Base-by-base conservation (phyloP, 2,329 filamentous ascomycete genomes). In the Cladosporium sp. region DNA sequence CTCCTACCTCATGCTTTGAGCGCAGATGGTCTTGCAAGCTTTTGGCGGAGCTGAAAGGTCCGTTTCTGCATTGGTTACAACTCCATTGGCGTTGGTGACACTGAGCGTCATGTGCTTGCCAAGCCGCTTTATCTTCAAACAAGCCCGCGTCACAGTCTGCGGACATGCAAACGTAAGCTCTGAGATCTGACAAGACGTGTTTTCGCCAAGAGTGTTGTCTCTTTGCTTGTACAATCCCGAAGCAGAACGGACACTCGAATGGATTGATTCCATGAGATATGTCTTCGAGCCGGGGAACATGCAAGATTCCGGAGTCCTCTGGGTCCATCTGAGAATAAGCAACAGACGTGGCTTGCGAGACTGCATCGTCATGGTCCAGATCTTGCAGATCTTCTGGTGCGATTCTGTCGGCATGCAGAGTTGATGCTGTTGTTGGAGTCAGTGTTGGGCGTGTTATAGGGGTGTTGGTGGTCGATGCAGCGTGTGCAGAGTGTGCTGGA, bases 241-340 rank as follows among this genome's bases (percentile, higher is more conserved):
- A 71, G 61, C 73, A 74, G 52, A 72, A 70, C 4, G 72, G 71
- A 58, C 72, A 74, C 34, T 71, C 69, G 58, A 74, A 74, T 12
- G 57, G 57, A 7, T 47, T n/a, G 10, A 6, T 8, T 7, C n/a
- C 38, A 18, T 59, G 21, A 1, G 36, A 59, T 6, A 59, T 6
- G 4, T 47, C 57, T 14, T 59, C 32, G 2, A 59, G 24, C 14
- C 14, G 57, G 4, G 34, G 24, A 32, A 59, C 30, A 12, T 34
- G 11, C 11, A 30, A 6, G 10, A 30, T 11, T 18, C 36, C 26
- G 28, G 55, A 41, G 32, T 32, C 57, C 32, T 54, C 24, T 59
- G 55, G 65, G 28, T 61, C 59, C 26, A 21, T 8, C 15, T 59
- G 18, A 7, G 51, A 52, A 11, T 41, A 55, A 1, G 32, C 58